Percentiles rank a stretch among this genome's conserved stretches.
These are phyloP conservation scores for Aschersonia sp. DNA, from an alignment of 2,329 filamentous ascomycete genomes.

Conservation along the genomic window DNA sequence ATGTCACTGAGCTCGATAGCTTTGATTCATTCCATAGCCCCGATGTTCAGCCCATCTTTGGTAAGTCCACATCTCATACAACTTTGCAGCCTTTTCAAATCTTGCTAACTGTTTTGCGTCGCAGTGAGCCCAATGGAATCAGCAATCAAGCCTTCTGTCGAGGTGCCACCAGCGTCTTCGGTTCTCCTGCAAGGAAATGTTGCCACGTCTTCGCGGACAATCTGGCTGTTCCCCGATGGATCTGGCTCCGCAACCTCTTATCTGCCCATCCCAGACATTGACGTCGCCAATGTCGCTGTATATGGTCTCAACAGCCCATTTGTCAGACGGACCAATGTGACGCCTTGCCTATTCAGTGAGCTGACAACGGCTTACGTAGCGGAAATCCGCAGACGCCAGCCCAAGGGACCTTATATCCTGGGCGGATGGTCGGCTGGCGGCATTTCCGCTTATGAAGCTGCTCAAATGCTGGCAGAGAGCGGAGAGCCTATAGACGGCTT, in stretches of 20 bases:
- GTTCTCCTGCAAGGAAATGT: constrained; percentile 9
- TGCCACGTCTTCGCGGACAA: background rate
- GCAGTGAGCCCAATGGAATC: too few relatives aligned
- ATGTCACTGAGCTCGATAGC: background rate
- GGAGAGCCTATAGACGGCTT: background rate
- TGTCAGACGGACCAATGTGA: constrained; percentile 1
- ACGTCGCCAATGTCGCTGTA: background rate
- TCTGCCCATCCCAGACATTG: constrained; percentile 2
- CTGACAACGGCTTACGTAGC: constrained; percentile 1
- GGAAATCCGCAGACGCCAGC: constrained; percentile 5
- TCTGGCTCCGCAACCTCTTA: constrained; percentile 16
- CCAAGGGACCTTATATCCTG: constrained; percentile 2
- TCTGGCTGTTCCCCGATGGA: constrained; percentile 16
- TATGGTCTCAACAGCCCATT: constrained; percentile 4
- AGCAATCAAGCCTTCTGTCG: background rate
- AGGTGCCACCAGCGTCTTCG: background rate
- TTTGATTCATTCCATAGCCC: background rate
- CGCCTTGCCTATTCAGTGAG: background rate
- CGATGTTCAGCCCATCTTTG: background rate
- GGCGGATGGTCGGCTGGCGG: constrained; percentile 1
- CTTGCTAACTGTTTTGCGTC: too few relatives aligned
- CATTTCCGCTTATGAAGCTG: background rate
- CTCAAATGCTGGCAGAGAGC: background rate
- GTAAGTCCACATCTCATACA: background rate
- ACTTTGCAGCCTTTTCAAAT: background rate